Percentiles rank a stretch among this genome's conserved stretches.
Evolutionary conservation across 164 flowering plant genomes (phyloP).

Genomic region (Nymphaea thermarum): DNA sequence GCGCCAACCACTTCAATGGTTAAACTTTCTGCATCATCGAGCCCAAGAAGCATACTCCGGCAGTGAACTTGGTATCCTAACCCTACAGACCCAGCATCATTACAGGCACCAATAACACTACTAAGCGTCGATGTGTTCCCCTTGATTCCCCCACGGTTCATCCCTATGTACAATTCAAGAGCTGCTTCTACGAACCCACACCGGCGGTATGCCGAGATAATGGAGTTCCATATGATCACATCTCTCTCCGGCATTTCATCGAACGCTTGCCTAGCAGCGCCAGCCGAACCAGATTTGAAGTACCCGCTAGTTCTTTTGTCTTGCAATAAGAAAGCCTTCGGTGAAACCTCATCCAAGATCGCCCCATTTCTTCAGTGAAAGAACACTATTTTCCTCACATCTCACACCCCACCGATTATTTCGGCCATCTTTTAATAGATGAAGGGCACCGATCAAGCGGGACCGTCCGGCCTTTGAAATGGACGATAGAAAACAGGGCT

Average conservation of each 20-base stretch:
- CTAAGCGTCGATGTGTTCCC: slow-evolving; percentile 51
- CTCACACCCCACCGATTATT: neutral
- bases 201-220: slow-evolving; percentile 38
- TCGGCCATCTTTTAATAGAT: too few species aligned
- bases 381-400: neutral
- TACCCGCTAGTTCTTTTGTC: neutral
- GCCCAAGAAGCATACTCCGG: slow-evolving; percentile 42
- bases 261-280: slow-evolving; percentile 32
- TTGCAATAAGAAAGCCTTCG: neutral
- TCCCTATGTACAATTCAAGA: slow-evolving; percentile 32
- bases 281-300: too few species aligned
- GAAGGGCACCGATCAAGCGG: too few species aligned
- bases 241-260: slow-evolving; percentile 47
- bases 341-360: neutral
- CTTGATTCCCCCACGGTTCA: slow-evolving; percentile 35
- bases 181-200: slow-evolving; percentile 24
- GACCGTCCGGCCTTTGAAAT: too few species aligned
- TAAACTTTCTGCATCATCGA: too few species aligned
- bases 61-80: too few species aligned
- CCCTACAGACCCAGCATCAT: slow-evolving; percentile 20
- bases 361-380: neutral
- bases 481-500: too few species aligned
- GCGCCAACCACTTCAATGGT: slow-evolving; percentile 13
- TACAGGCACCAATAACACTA: slow-evolving; percentile 39
- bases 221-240: slow-evolving; percentile 40